These are phyloP conservation scores for Sarocladium strictum DNA, from an alignment of 2,329 filamentous ascomycete genomes.

Conservation along the genomic window DNA sequence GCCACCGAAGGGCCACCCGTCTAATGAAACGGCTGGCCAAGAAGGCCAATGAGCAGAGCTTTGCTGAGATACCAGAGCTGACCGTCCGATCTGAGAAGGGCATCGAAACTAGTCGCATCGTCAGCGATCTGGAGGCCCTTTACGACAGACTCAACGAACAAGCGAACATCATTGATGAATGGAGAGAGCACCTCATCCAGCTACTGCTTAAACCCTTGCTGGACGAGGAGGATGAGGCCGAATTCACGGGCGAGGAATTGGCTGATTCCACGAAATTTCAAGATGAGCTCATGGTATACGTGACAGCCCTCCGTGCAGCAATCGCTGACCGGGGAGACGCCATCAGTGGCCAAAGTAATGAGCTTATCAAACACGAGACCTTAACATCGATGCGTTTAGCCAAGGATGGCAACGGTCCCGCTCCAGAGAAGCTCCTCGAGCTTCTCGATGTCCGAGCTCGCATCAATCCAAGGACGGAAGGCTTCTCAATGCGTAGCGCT, in stretches of 20 bases:
- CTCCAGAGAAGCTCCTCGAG: conserved; percentile 55
- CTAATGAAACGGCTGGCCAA: conserved; percentile 58
- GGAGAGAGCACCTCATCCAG: conserved; percentile 67
- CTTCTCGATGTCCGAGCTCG: conserved; percentile 42
- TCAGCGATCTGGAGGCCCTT: conserved; percentile 62
- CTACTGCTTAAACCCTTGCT: conserved; percentile 70
- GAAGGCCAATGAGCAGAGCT: conserved; percentile 45
- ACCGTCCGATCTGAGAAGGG: conserved; percentile 50
- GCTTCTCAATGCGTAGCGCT: conserved; percentile 64
- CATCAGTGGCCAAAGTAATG: conserved; percentile 71
- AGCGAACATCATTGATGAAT: conserved; percentile 63
- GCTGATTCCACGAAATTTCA: conserved; percentile 81
- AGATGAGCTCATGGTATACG: conserved; percentile 83
- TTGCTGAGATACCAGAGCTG: conserved; percentile 56
- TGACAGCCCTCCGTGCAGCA: conserved; percentile 68
- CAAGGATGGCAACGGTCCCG: conserved; percentile 59
- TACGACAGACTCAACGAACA: conserved; percentile 65
- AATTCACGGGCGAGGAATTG: conserved; percentile 85
- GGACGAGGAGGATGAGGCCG: conserved; percentile 68
- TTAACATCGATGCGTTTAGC: conserved; percentile 56
- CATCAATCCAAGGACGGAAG: conserved; percentile 41
- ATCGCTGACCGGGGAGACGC: conserved; percentile 74
- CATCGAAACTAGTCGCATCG: conserved; percentile 63
- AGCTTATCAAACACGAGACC: conserved; percentile 68
- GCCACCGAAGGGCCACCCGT: conserved; percentile 26